Percentiles rank a stretch among this genome's conserved stretches.
Evolutionary conservation across 805 yeast species (phyloP).

Genomic region (Suhomyces prunicola): DNA sequence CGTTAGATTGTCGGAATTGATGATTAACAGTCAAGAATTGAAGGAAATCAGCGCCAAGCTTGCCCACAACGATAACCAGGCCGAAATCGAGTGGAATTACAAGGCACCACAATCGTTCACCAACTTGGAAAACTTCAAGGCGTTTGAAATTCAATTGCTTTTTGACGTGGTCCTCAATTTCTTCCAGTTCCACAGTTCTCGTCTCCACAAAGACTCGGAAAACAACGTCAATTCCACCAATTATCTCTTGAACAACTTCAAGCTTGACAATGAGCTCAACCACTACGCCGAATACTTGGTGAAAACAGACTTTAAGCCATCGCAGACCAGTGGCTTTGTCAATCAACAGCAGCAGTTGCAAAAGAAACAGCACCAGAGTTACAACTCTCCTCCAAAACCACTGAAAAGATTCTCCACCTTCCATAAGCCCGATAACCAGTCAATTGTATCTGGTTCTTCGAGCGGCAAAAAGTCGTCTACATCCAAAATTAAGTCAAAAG

Average conservation of each 20-base stretch:
- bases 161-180: constrained; percentile 65
- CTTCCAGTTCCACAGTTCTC: constrained; percentile 38
- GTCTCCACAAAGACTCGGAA: constrained; percentile 20
- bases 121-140: constrained; percentile 71
- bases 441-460: constrained; percentile 11
- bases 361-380: constrained; percentile 6
- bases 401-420: constrained; percentile 6
- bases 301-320: constrained; percentile 18
- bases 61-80: constrained; percentile 18
- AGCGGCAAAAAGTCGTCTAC: constrained; percentile 20
- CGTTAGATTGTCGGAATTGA: constrained; percentile 52
- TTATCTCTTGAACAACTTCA: constrained; percentile 50
- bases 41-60: constrained; percentile 33
- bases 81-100: constrained; percentile 66
- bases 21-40: constrained; percentile 45
- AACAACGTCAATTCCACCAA: constrained; percentile 63
- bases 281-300: constrained; percentile 34
- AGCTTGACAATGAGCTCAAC: constrained; percentile 37
- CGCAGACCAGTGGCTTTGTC: constrained; percentile 6
- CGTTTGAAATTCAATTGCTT: constrained; percentile 49
- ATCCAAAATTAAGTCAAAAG: constrained; percentile 58
- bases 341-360: constrained; percentile 11
- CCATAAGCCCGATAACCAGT: constrained; percentile 7
- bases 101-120: constrained; percentile 77
- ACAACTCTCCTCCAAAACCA: not conserved